Evolutionary conservation across 495 filamentous ascomycete genomes (phyloP).

Genomic region (Aspergillus bertholletiae): DNA sequence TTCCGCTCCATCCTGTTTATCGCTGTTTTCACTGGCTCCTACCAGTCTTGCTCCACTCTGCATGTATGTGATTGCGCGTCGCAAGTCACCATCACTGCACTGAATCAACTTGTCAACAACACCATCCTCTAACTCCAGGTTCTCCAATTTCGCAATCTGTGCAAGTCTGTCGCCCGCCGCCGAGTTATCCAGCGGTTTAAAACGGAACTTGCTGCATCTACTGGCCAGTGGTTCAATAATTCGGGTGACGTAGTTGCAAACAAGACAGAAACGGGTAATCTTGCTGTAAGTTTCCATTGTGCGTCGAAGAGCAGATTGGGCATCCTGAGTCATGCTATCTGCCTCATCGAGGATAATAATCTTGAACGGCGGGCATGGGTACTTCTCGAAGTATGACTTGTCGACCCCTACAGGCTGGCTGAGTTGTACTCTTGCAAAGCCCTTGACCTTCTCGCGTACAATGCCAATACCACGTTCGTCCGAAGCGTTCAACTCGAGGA

Average conservation of each 20-base stretch:
- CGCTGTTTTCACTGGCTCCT: constrained; percentile 45
- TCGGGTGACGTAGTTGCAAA: constrained; percentile 97
- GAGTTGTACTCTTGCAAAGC: constrained; percentile 92
- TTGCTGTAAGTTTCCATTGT: constrained; percentile 98
- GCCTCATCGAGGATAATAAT: constrained; percentile 98
- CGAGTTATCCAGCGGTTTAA: constrained; percentile 87
- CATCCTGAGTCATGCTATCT: constrained; percentile 98
- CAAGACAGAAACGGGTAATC: constrained; percentile 94
- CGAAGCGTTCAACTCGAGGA: constrained; percentile 97
- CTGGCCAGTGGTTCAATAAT: constrained; percentile 96
- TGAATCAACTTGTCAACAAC: constrained; percentile 78
- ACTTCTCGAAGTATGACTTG: constrained; percentile 64
- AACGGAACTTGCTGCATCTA: constrained; percentile 92
- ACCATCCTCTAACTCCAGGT: constrained; percentile 69
- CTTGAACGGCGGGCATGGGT: constrained; percentile 97
- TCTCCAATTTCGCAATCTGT: constrained; percentile 76
- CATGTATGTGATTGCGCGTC: constrained; percentile 93
- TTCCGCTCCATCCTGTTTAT: constrained; percentile 47
- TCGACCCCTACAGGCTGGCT: constrained; percentile 68
- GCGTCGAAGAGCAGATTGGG: constrained; percentile 83
- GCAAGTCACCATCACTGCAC: constrained; percentile 88
- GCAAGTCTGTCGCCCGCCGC: constrained; percentile 72
- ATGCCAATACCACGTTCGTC: constrained; percentile 98
- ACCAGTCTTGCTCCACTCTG: constrained; percentile 85
- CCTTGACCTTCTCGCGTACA: constrained; percentile 97